phyloP scores from a whole-genome alignment of 805 yeast species.

The Candida dendrica region DNA sequence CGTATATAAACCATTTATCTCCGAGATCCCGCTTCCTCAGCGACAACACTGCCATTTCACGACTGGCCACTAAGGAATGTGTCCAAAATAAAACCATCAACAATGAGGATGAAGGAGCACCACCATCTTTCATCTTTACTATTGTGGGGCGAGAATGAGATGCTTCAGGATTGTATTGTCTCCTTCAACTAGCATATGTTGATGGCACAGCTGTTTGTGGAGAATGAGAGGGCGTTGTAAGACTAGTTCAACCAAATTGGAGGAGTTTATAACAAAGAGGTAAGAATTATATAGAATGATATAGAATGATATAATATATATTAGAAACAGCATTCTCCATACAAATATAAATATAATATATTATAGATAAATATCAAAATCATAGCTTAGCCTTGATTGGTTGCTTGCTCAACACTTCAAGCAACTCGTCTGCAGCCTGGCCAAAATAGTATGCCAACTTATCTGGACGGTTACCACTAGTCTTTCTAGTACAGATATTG shows the following conservation, averaged over 20 bases:
- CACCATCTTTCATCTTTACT: too few species aligned
- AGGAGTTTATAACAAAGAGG: background rate
- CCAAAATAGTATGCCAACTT: slow-evolving; percentile 61
- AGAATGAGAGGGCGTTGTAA: too few species aligned
- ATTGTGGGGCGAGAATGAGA: slow-evolving; percentile 1
- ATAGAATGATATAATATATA: background rate
- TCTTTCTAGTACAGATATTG: slow-evolving; percentile 71
- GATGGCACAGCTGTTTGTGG: background rate
- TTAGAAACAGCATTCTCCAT: too few species aligned
- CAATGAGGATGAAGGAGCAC: background rate
- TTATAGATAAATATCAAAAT: background rate
- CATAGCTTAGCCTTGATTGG: slow-evolving; percentile 9
- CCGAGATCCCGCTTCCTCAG: too few species aligned
- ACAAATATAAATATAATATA: too few species aligned
- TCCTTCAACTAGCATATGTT: background rate
- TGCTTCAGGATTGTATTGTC: background rate
- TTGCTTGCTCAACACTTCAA: slow-evolving; percentile 41
- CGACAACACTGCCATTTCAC: too few species aligned
- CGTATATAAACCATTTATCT: too few species aligned
- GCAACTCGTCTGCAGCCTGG: slow-evolving; percentile 77
- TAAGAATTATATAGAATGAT: background rate
- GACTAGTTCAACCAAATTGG: too few species aligned
- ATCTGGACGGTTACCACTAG: slow-evolving; percentile 47
- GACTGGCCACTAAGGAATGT: too few species aligned
- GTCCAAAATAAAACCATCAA: too few species aligned